A percentile compares a stretch with the other conserved stretches of the same genome.
Conservation (phyloP, 805 yeast species). For the Komagataella kurtzmanii region DNA sequence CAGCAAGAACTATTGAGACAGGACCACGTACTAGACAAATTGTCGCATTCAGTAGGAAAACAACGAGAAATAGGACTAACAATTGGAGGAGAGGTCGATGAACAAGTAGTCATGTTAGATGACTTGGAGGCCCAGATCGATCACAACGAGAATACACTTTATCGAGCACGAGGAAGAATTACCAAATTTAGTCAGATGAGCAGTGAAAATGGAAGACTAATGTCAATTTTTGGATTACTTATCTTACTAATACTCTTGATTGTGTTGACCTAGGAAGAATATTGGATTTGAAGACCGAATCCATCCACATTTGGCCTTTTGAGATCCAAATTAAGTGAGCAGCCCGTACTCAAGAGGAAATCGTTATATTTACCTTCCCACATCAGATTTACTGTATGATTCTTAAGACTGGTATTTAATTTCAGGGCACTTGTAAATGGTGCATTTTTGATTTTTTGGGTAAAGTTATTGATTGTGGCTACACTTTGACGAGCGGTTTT, state of each 20-base stretch:
- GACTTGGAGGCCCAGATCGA: conserved; percentile 37
- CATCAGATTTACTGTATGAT: conserved; percentile 43
- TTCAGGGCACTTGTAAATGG: conserved; percentile 63
- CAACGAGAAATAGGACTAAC: conserved; percentile 30
- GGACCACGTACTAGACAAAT: conserved; percentile 24
- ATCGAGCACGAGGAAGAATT: conserved; percentile 26
- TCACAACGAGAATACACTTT: conserved; percentile 23
- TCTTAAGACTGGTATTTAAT: conserved; percentile 55
- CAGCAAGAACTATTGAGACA: conserved; percentile 34
- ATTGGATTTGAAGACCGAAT: not conserved
- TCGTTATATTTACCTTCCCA: conserved; percentile 89
- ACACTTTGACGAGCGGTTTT: conserved; percentile 29
- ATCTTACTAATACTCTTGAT: conserved; percentile 30
- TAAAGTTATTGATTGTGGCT: conserved; percentile 7
- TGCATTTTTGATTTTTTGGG: conserved; percentile 28
- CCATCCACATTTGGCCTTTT: not conserved
- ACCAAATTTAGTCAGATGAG: conserved; percentile 24
- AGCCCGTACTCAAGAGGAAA: conserved; percentile 65
- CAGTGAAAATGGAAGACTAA: conserved; percentile 35
- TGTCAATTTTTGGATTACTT: conserved; percentile 27
- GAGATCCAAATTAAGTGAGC: not conserved
- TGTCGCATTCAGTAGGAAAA: conserved; percentile 28
- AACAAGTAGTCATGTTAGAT: conserved; percentile 32
- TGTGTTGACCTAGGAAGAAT: conserved; percentile 19
- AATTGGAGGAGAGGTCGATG: conserved; percentile 32